Conservation (phyloP, 345 rosid genomes). For the Erodium maritimum region DNA sequence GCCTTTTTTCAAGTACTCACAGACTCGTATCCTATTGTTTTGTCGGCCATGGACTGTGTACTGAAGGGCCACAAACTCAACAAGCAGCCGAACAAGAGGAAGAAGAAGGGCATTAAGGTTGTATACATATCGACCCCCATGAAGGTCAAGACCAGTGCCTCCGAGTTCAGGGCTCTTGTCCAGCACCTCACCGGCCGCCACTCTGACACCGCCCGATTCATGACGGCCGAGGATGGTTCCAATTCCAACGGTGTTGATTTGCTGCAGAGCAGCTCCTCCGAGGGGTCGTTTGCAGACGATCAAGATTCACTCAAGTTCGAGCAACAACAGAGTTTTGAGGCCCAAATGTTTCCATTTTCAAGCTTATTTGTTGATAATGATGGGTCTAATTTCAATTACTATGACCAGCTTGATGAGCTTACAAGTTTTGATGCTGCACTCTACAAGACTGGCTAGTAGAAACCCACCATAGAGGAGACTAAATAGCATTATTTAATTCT, state of each 20-base stretch:
- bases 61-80: neutral
- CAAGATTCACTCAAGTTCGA: neutral
- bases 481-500: no score
- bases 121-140: constrained; percentile 27
- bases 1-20: neutral
- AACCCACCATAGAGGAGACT: no score
- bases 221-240: neutral
- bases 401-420: neutral
- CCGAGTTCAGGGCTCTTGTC: constrained; percentile 17
- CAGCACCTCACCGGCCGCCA: constrained; percentile 25
- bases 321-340: neutral
- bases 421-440: no score
- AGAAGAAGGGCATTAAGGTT: constrained; percentile 13
- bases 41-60: neutral
- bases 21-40: neutral
- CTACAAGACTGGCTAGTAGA: no score
- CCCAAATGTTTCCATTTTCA: neutral
- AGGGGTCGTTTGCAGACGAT: neutral
- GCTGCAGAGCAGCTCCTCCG: neutral
- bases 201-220: constrained; percentile 12
- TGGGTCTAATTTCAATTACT: neutral
- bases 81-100: constrained; percentile 1
- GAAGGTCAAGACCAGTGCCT: constrained; percentile 19
- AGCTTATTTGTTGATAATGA: neutral
- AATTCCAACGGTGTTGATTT: neutral